phyloP scores from a whole-genome alignment of 139 green algal species.

The Parachlorella kessleri region DNA sequence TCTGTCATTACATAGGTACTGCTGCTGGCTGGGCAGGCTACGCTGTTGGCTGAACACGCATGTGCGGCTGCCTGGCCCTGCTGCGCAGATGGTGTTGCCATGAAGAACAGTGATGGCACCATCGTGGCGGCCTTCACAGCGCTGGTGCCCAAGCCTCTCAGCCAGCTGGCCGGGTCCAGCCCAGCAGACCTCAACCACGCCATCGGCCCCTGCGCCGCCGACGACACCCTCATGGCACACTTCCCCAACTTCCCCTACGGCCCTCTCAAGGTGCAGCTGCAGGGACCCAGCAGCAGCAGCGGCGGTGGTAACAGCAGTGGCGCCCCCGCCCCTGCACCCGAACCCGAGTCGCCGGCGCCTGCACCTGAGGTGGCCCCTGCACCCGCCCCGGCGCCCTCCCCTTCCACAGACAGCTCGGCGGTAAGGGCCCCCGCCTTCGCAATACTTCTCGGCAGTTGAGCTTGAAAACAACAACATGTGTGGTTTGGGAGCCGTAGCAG shows the following conservation, averaged over 20 bases:
- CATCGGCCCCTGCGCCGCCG: neutral
- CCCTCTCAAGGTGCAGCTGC: neutral
- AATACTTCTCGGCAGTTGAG: too few species aligned
- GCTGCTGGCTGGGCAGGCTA: too few species aligned
- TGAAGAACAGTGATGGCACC: neutral
- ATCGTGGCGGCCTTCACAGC: slow-evolving; percentile 15
- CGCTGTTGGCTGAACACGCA: too few species aligned
- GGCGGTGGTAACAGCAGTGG: too few species aligned
- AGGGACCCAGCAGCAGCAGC: neutral
- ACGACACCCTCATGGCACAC: slow-evolving; percentile 12
- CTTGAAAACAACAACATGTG: too few species aligned
- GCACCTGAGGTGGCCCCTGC: neutral
- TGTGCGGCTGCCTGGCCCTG: neutral
- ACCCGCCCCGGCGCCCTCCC: too few species aligned
- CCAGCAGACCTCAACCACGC: slow-evolving; percentile 8
- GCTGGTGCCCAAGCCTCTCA: neutral
- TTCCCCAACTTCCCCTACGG: neutral
- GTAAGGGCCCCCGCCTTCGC: too few species aligned
- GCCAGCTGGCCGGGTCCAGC: neutral
- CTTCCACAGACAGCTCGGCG: too few species aligned
- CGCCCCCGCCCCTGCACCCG: neutral
- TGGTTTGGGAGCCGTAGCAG: too few species aligned
- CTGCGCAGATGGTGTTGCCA: neutral
- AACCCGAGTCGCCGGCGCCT: neutral
- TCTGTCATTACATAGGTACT: too few species aligned